Evolutionary conservation across 768 basidiomycete genomes (phyloP).

Genomic region (Scleroderma bovista): DNA sequence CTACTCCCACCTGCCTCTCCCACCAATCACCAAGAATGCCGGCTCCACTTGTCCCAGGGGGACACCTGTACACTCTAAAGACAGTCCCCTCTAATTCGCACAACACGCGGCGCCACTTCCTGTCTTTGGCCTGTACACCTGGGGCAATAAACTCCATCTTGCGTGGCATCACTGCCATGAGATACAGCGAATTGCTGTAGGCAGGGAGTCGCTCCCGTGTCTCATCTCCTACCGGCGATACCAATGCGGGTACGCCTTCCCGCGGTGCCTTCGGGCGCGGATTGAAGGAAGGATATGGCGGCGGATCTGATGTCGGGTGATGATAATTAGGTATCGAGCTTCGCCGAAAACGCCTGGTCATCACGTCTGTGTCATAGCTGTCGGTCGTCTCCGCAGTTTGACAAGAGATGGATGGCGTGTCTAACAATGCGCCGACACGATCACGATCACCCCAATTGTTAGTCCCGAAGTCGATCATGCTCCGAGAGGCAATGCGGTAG

Average conservation of each 20-base stretch:
- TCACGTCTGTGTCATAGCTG: constrained; percentile 18
- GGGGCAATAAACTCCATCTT: constrained; percentile 91
- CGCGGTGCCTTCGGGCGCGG: constrained; percentile 34
- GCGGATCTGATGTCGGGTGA: constrained; percentile 51
- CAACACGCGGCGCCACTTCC: constrained; percentile 86
- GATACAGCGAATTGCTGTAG: constrained; percentile 79
- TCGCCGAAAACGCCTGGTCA: constrained; percentile 44
- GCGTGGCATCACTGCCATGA: constrained; percentile 75
- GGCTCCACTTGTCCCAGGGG: constrained; percentile 37
- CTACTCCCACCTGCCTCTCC: constrained; percentile 73
- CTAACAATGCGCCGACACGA: constrained; percentile 6
- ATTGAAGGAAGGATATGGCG: constrained; percentile 57
- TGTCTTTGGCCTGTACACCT: constrained; percentile 81
- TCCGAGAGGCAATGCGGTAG: constrained; percentile 56
- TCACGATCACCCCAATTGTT: constrained; percentile 21
- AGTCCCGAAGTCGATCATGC: constrained; percentile 54
- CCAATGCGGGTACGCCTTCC: constrained; percentile 41
- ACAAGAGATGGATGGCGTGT: constrained; percentile 10
- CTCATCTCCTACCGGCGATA: constrained; percentile 36
- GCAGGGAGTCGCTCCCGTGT: constrained; percentile 73
- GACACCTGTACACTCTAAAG: constrained; percentile 68
- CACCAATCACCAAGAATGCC: constrained; percentile 69
- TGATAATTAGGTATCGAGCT: constrained; percentile 68
- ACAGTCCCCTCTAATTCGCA: constrained; percentile 92
- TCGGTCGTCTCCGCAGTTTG: constrained; percentile 14